Evolutionary conservation across 139 green algal species (phyloP), one percentile per base, ranked within the genome.

Genomic region (Prasinococcaceae sp.): DNA sequence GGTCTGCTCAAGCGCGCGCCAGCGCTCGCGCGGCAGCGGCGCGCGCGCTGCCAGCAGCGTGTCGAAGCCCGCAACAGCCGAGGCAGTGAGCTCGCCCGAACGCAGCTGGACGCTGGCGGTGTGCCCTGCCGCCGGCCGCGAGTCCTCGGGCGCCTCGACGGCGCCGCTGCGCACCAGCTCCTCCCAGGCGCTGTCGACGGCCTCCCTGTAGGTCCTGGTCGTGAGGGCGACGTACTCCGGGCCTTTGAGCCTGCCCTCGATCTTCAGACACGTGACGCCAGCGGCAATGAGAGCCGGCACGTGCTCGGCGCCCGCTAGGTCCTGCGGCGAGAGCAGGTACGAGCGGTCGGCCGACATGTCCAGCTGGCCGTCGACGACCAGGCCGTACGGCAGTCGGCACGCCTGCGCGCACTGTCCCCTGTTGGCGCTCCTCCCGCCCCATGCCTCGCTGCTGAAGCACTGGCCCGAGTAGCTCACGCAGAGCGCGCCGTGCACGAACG

Each of bases 141-240:
- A n/a, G n/a, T n/a, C n/a, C n/a, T n/a, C n/a, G n/a, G n/a, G n/a
- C n/a, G n/a, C n/a, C n/a, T n/a, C n/a, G n/a, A n/a, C n/a, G n/a
- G n/a, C n/a, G n/a, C n/a, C n/a, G n/a, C n/a, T 81, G 50, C n/a
- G n/a, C n/a, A n/a, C n/a, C n/a, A n/a, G n/a, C 12, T 55, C 53
- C 14, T 65, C 65, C 83, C 79, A 90, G 14, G 81, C 81, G 2
- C 58, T 65, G 47, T 93, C 83, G 19, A 90, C 73, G 8, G 82
- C 82, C 0, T 55, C 22, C 0, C 78, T 41, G 48, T 80, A 83
- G 30, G 47, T 51, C 23, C 19, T 16, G 1, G 79, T 86, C 0
- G 81, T 87, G n/a, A 79, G 41, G 0, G 76, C 74, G 9, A 90
- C 81, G 60, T 90, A 93, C 59, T 93, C 83, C 3, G 81, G 79